These are phyloP conservation scores for Spiromastix sp. DNA, from an alignment of 2,329 filamentous ascomycete species.

Conservation along the genomic window DNA sequence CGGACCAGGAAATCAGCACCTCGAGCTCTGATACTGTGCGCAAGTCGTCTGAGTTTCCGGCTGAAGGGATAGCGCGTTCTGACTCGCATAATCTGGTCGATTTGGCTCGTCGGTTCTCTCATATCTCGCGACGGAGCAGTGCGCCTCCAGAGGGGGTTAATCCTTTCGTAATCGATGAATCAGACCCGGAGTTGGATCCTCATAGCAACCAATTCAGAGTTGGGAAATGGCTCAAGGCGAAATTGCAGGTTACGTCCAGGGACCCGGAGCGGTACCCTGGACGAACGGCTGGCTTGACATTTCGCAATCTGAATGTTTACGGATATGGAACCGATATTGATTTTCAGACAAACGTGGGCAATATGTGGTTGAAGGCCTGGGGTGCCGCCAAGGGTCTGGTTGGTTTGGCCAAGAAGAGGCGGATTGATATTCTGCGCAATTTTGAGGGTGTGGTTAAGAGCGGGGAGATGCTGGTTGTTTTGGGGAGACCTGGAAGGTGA, in stretches of 20 bases:
- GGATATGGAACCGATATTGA: constrained; percentile 31
- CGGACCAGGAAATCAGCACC: constrained; percentile 9
- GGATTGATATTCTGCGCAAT: constrained; percentile 51
- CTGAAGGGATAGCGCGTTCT: constrained; percentile 13
- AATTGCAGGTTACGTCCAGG: constrained; percentile 31
- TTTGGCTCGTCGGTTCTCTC: constrained; percentile 23
- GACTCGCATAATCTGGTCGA: constrained; percentile 16
- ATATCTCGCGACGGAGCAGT: constrained; percentile 9
- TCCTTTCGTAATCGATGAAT: constrained; percentile 25
- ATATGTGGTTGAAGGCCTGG: constrained; percentile 30
- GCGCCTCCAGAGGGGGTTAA: constrained; percentile 17
- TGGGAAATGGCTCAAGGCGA: constrained; percentile 37
- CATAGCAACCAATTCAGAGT: constrained; percentile 34
- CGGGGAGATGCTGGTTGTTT: constrained; percentile 49
- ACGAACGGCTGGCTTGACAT: constrained; percentile 30
- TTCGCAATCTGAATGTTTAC: constrained; percentile 29
- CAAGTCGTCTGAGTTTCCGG: constrained; percentile 5
- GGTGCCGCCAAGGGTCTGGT: constrained; percentile 15
- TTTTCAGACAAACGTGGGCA: constrained; percentile 35
- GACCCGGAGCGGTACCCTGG: constrained; percentile 28
- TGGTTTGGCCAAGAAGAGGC: constrained; percentile 22
- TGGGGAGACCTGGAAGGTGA: constrained; percentile 39
- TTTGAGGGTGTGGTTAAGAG: constrained; percentile 54
- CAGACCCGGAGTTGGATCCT: constrained; percentile 35
- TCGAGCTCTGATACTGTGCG: constrained; percentile 16